These are phyloP conservation scores for Coemansia interrupta DNA, from an alignment of 192 early-diverging fungal genomes.

Conservation along the genomic window DNA sequence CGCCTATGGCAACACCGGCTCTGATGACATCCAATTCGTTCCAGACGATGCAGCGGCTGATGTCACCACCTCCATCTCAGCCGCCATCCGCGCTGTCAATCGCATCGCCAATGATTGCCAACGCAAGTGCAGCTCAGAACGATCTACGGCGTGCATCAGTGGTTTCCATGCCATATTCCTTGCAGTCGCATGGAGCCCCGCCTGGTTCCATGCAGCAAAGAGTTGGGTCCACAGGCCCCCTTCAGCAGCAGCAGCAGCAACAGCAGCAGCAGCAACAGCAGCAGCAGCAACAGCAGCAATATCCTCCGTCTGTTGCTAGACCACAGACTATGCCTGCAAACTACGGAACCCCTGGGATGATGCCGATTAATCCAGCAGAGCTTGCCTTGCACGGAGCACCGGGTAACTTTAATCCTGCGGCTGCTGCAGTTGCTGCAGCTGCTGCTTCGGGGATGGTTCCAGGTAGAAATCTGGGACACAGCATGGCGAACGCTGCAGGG, in stretches of 20 bases:
- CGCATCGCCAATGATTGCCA: slow-evolving; percentile 27
- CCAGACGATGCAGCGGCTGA: slow-evolving; percentile 28
- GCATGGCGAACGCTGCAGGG: slow-evolving; percentile 11
- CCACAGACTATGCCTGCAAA: slow-evolving; percentile 14
- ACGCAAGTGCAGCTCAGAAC: slow-evolving; percentile 8
- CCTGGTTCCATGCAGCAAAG: slow-evolving; percentile 3
- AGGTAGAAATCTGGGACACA: neutral
- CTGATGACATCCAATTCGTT: slow-evolving; percentile 2
- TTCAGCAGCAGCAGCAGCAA: slow-evolving; percentile 11
- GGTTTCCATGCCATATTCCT: slow-evolving; percentile 6
- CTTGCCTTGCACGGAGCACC: slow-evolving; percentile 10
- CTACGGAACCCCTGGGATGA: slow-evolving; percentile 2
- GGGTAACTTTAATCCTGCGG: slow-evolving; percentile 7
- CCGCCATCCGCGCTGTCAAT: slow-evolving; percentile 14
- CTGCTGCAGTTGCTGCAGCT: neutral
- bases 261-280: slow-evolving; percentile 10
- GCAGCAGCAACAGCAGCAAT: slow-evolving; percentile 1
- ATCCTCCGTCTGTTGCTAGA: slow-evolving; percentile 1
- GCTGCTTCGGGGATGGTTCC: slow-evolving; percentile 7
- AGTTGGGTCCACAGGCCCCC: slow-evolving; percentile 12
- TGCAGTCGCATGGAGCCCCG: neutral
- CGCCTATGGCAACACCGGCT: neutral
- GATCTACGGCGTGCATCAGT: slow-evolving; percentile 14
- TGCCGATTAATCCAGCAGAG: slow-evolving; percentile 14
- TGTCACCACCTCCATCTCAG: slow-evolving; percentile 21